These are phyloP conservation scores for Ligustrum vulgare DNA, from an alignment of 257 asterid genomes.

Conservation along the genomic window DNA sequence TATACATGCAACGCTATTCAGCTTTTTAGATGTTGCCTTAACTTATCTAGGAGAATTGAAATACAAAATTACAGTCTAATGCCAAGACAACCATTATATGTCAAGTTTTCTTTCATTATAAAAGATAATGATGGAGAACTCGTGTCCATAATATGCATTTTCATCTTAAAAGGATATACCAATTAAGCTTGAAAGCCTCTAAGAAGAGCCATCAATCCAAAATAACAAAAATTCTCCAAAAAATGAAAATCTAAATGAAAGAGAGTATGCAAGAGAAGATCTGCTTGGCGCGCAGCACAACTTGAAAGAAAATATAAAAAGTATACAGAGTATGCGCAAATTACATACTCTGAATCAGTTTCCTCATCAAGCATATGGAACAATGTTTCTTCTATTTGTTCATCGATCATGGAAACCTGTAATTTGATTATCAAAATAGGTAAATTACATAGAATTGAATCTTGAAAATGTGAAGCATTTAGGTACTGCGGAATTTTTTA, in stretches of 20 bases:
- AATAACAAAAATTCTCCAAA: background rate
- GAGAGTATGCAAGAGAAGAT: constrained; percentile 9
- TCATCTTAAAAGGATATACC: constrained; percentile 4
- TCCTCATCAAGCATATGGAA: constrained; percentile 98
- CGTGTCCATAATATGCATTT: background rate
- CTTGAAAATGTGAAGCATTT: constrained; percentile 18
- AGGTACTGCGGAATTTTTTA: background rate
- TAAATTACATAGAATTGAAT: constrained; percentile 20
- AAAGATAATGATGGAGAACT: background rate
- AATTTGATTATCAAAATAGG: constrained; percentile 24
- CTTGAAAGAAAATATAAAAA: constrained; percentile 14
- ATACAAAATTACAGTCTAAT: background rate
- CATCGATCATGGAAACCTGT: constrained; percentile 78
- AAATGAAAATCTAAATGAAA: constrained; percentile 6
- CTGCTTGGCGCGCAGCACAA: constrained; percentile 18
- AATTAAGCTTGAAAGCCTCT: constrained; percentile 10
- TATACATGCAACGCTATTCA: constrained; percentile 8
- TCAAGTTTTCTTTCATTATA: background rate
- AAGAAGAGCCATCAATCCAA: constrained; percentile 6
- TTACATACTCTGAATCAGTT: constrained; percentile 89
- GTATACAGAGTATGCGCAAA: constrained; percentile 17
- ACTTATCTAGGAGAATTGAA: constrained; percentile 2
- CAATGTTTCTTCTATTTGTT: constrained; percentile 89
- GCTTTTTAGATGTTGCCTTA: constrained; percentile 4
- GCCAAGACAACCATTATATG: background rate